Base-by-base conservation (phyloP, 805 yeast species). In the Candida silvatica region DNA sequence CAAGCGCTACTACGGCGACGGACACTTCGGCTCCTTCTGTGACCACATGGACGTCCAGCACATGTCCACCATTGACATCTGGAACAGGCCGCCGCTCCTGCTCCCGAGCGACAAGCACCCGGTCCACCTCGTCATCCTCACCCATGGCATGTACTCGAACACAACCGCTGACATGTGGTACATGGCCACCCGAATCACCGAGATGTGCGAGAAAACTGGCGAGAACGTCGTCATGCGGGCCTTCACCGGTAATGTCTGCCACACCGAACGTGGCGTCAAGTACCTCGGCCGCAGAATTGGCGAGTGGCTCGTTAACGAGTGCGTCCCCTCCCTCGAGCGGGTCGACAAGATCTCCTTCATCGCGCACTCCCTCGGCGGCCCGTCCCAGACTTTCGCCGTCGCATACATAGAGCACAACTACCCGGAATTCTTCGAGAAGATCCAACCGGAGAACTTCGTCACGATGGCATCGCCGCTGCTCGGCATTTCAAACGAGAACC, bases 361-460 rank as follows among this genome's bases (percentile, higher is more conserved):
- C 16, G 95, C 92, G 2, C 98, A 92, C 57, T 90, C 97, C 0
- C 62, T 92, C 18, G 98, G 98, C 14, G 98, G 98, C 0, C 72
- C 84, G 14, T 82, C 82, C 7, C 97, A 90, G 59, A 76, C 94
- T 0, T 90, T 83, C 67, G 94, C 97, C 1, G 65, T 92, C 27
- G 92, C 90, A 3, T 81, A 86, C 51, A 69, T 92, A 25, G 69
- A 72, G 35, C 66, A 65, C 39, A 80, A 72, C 38, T 67, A 77
- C 40, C 94, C 95, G 0, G 69, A 74, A 47, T 75, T 87, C 45
- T 87, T 90, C 50, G 54, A 70, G 12, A 58, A 60, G 11, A 64
- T 81, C 11, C 66, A 70, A 42, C 96, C 97, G 0, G 67, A 78
- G 15, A 83, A 86, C 53, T 85, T 87, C 48, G 68, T 92, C 23